Evolutionary conservation across 257 asterid species (phyloP), one percentile per base, ranked within the genome.

Genomic region (Leonotis leonurus): DNA sequence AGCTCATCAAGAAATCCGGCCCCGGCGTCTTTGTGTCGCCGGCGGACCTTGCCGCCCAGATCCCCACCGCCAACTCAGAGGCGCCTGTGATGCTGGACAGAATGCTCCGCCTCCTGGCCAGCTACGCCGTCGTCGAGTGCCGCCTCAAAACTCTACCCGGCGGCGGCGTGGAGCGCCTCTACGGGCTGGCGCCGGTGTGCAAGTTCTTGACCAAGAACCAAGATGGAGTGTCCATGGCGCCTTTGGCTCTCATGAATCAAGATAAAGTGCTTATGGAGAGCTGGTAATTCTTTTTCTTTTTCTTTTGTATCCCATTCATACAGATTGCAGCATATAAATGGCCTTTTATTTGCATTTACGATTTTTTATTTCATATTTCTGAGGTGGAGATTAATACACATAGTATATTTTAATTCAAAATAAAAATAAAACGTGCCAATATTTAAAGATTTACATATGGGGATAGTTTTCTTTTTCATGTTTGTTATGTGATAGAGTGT

Each of bases 221-320:
- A 1, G 75, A 66, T 1, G 80, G 79, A 0, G 77, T 60, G 35
- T 76, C 85, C 1, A 9, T 64, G 27, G 74, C 75, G 4, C 72
- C 78, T 27, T 0, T 66, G 24, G 17, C 33, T 5, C 68, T 75
- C 67, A 2, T 62, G 64, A 24, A 2, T n/a, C 74, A 65, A 24
- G 83, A 80, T 51, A 73, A 43, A 55, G 54, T 80, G 17, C 14
- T 36, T 12, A 17, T 53, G 41, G 77, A 83, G 4, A 5, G 6
- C 6, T 37, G 33, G 3, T 27, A 27, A 27, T 27, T 27, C 6
- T 27, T 6, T 27, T 3, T 27, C 33, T 27, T 27, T 2, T 27
- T 27, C 6, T 2, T 6, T 27, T 27, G 6, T 27, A 2, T 27
- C n/a, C n/a, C n/a, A n/a, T n/a, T n/a, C n/a, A n/a, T n/a, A n/a